phyloP scores from a whole-genome alignment of 345 rosid species.

The Xanthoceras sorbifolium region DNA sequence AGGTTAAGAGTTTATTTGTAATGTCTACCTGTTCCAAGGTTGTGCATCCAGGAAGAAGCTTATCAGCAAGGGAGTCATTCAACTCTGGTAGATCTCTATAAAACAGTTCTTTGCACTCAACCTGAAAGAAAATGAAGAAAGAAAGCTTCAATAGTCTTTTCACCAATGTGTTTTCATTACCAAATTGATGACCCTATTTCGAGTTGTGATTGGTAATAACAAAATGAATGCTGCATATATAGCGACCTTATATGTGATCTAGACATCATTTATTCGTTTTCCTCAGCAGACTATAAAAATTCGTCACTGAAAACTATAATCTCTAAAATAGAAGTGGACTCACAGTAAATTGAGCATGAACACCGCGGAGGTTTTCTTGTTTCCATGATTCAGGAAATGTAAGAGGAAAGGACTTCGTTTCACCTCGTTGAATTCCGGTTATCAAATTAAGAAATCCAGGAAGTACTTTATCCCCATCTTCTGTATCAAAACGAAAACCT shows the following conservation, averaged over 20 bases:
- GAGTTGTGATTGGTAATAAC: not conserved
- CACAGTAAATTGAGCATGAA: constrained; percentile 86
- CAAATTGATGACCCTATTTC: not conserved
- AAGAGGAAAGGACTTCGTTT: constrained; percentile 79
- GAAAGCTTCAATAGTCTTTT: not conserved
- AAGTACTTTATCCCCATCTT: constrained; percentile 73
- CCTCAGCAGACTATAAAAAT: not conserved
- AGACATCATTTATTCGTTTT: constrained; percentile 6
- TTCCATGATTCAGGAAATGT: constrained; percentile 87
- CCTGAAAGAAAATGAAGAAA: constrained; percentile 41
- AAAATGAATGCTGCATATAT: not conserved
- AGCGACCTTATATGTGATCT: not conserved
- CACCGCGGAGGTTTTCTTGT: constrained; percentile 82
- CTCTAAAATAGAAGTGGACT: constrained; percentile 36
- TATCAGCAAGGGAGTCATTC: constrained; percentile 82
- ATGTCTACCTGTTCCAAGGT: constrained; percentile 66
- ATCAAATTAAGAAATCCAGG: constrained; percentile 85
- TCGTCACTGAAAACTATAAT: not conserved
- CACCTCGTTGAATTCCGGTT: constrained; percentile 67
- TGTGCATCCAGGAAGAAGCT: constrained; percentile 81
- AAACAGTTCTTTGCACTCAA: constrained; percentile 82
- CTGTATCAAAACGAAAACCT: constrained; percentile 93
- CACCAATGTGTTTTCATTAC: not conserved
- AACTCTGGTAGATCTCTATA: constrained; percentile 77
- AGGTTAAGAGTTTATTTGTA: constrained; percentile 10